Evolutionary conservation across 352 stramenopile genomes (phyloP), one percentile per base, ranked within the genome.

Genomic region (Globisporangium takayamanum): DNA sequence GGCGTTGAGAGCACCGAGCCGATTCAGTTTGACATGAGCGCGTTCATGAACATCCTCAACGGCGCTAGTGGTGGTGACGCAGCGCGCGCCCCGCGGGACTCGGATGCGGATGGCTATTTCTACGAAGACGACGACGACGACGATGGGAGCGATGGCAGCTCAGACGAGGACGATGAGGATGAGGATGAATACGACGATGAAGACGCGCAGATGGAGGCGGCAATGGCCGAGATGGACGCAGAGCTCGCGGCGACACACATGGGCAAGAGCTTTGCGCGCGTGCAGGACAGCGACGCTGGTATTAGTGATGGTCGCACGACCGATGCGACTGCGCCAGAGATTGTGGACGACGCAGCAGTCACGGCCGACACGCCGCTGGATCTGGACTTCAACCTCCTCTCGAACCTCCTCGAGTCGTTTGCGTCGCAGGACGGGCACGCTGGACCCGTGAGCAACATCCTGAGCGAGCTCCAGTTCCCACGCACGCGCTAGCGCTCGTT

Each of bases 311-410:
- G 20, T 16, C 5, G 30, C 18, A 33, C 18, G n/a, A 4, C 7
- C 16, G 10, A 42, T 6, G 37, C 1, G 2, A 18, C 6, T 44
- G n/a, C 22, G 20, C 28, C 54, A 10, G 30, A 28, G n/a, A 56
- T 14, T 6, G 2, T 45, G 22, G 51, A 69, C 30, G 15, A 74
- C 30, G 58, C 72, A 5, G 45, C 72, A 3, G 46, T 53, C 67
- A 18, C 33, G 3, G 63, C 73, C 3, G 57, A 73, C 47, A 75
- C 79, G 46, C 78, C 81, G 20, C 62, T 93, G 42, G 76, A 94
- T 52, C 48, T 94, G 45, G 80, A 95, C 66, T 92, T 84, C 55
- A 88, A 95, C 64, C 55, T 95, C 67, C 62, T 95, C 46, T 85
- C 81, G 0, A 92, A 91, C 56, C 63, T 95, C 51, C 66, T 95